A percentile compares a stretch with the other conserved stretches of the same genome.
phyloP scores from a whole-genome alignment of 768 basidiomycete genomes.

The Lactarius psammicola region DNA sequence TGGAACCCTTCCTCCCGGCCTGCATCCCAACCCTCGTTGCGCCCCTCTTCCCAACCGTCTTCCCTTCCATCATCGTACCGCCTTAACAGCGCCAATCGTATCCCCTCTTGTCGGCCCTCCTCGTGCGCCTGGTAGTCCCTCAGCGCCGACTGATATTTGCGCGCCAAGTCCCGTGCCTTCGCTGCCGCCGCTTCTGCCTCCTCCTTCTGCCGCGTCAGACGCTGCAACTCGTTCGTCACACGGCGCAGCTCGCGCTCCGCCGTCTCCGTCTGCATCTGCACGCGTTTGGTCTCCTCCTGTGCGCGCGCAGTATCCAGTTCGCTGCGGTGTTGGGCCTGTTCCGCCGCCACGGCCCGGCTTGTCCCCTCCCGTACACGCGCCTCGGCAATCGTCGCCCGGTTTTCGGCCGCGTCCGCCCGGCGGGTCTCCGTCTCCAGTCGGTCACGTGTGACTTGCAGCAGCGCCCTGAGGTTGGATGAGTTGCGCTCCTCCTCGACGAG shows the following conservation, averaged over 20 bases:
- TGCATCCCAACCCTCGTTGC: slow-evolving; percentile 22
- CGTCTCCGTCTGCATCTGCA: slow-evolving; percentile 29
- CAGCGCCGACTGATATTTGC: slow-evolving; percentile 27
- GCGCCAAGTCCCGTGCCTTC: slow-evolving; percentile 28
- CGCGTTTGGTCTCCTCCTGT: slow-evolving; percentile 28
- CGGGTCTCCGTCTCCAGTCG: slow-evolving; percentile 26
- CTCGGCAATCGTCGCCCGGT: slow-evolving; percentile 28
- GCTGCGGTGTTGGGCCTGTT: slow-evolving; percentile 27
- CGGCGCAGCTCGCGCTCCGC: slow-evolving; percentile 28
- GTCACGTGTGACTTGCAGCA: slow-evolving; percentile 27
- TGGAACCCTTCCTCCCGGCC: slow-evolving; percentile 24
- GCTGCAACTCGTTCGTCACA: slow-evolving; percentile 23
- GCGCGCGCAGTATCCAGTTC: slow-evolving; percentile 27
- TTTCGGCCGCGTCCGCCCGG: slow-evolving; percentile 27
- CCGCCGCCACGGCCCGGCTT: slow-evolving; percentile 12
- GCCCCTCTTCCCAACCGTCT: slow-evolving; percentile 28
- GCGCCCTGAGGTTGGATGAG: slow-evolving; percentile 27
- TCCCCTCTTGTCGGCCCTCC: slow-evolving; percentile 26
- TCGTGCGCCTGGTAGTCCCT: slow-evolving; percentile 27
- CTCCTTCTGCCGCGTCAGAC: slow-evolving; percentile 25
- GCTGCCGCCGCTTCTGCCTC: slow-evolving; percentile 27
- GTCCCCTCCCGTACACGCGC: slow-evolving; percentile 21
- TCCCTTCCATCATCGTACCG: slow-evolving; percentile 28
- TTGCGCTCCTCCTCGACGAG: slow-evolving; percentile 30
- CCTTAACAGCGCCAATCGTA: slow-evolving; percentile 24